Evolutionary conservation across 1,284 basidiomycete species (phyloP).

Genomic region (Exobasidium cylindrosporum): DNA sequence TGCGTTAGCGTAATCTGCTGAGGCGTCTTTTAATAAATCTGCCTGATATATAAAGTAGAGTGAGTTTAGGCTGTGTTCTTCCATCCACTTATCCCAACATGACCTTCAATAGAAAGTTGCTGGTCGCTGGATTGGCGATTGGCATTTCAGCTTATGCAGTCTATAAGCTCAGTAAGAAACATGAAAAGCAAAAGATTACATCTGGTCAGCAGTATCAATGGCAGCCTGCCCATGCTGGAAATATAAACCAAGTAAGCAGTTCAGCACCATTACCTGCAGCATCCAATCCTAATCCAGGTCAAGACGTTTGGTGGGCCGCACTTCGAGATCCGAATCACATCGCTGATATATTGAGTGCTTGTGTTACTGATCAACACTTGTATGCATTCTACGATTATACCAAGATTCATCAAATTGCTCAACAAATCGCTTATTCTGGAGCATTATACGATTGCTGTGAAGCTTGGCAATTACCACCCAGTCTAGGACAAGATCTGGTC

Average conservation of each 20-base stretch:
- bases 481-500: constrained; percentile 40
- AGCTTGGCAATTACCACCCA: constrained; percentile 44
- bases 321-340: constrained; percentile 36
- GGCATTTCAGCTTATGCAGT: constrained; percentile 39
- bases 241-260: constrained; percentile 10
- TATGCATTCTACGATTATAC: constrained; percentile 42
- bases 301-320: constrained; percentile 20
- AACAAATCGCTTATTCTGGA: constrained; percentile 33
- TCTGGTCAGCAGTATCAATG: constrained; percentile 14
- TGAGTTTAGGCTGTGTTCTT: constrained; percentile 1
- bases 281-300: constrained; percentile 15
- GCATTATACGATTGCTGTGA: constrained; percentile 31
- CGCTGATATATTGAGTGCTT: constrained; percentile 35
- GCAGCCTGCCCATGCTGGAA: constrained; percentile 21
- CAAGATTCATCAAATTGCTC: constrained; percentile 29
- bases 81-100: constrained; percentile 15
- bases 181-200: constrained; percentile 19
- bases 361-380: constrained; percentile 43
- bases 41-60: neutral
- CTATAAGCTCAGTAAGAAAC: constrained; percentile 38
- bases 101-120: constrained; percentile 45
- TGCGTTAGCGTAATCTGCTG: too few relatives aligned
- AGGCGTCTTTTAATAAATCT: too few relatives aligned
- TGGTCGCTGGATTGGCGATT: constrained; percentile 41
- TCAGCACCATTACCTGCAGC: constrained; percentile 11